Evolutionary conservation across 176 grass and related monocot species (phyloP).

Genomic region (Rhipidocladum racemiflorum): DNA sequence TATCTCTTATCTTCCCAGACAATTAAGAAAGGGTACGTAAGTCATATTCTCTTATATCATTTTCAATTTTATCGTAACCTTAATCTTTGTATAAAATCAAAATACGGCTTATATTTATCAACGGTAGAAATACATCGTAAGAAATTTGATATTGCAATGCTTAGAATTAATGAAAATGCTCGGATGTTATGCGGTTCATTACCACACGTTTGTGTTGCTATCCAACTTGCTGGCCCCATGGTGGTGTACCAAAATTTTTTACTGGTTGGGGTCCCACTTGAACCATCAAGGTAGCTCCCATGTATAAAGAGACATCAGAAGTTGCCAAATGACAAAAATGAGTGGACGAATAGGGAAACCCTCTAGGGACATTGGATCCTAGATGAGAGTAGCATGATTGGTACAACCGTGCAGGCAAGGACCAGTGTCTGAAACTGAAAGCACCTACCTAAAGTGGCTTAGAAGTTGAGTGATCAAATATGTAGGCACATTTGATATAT

Average conservation of each 20-base stretch:
- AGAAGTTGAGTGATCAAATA: neutral
- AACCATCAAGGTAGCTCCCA: slow-evolving; percentile 8
- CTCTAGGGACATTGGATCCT: slow-evolving; percentile 40
- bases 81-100: too few relatives aligned
- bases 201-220: neutral
- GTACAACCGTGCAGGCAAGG: slow-evolving; percentile 20
- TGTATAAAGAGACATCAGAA: neutral
- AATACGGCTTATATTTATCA: too few relatives aligned
- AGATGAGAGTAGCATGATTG: slow-evolving; percentile 39
- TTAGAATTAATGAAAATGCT: neutral
- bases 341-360: neutral
- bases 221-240: slow-evolving; percentile 16
- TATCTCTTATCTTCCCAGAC: too few relatives aligned
- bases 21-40: too few relatives aligned
- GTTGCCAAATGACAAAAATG: neutral
- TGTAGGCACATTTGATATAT: neutral
- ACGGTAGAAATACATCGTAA: too few relatives aligned
- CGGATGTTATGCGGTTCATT: neutral
- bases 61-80: too few relatives aligned
- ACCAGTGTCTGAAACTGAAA: slow-evolving; percentile 33
- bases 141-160: neutral
- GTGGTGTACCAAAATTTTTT: neutral
- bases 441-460: neutral
- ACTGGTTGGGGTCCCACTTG: slow-evolving; percentile 13
- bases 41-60: too few relatives aligned